phyloP scores from a whole-genome alignment of 1,284 basidiomycete genomes.

The Cutaneotrichosporon arboriforme region DNA sequence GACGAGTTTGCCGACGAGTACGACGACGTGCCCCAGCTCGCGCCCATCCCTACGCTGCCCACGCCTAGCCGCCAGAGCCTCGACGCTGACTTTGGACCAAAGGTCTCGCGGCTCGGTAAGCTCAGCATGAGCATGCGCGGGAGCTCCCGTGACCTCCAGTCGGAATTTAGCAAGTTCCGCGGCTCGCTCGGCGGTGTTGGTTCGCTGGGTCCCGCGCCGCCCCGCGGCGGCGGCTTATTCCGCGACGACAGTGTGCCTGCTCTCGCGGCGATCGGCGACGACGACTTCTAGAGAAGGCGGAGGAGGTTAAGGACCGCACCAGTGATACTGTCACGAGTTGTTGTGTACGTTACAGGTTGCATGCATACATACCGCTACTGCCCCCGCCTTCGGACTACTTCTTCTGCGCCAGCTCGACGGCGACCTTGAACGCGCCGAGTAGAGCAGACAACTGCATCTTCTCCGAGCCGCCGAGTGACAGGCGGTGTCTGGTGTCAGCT shows the following conservation, averaged over 20 bases:
- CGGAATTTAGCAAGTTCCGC: conserved; percentile 12
- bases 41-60: background rate
- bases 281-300: conserved; percentile 10
- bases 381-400: background rate
- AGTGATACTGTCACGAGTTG: background rate
- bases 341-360: conserved; percentile 12
- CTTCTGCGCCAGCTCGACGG: conserved; percentile 61
- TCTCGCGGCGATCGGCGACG: conserved; percentile 10
- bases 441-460: conserved; percentile 91
- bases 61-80: background rate
- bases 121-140: conserved; percentile 6
- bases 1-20: background rate
- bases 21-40: background rate
- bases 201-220: conserved; percentile 6
- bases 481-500: conserved; percentile 62
- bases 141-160: conserved; percentile 9
- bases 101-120: conserved; percentile 1
- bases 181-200: conserved; percentile 4
- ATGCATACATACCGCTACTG: conserved; percentile 42
- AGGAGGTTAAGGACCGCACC: conserved; percentile 7
- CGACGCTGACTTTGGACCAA: conserved; percentile 15
- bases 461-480: conserved; percentile 88
- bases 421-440: conserved; percentile 87
- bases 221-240: conserved; percentile 5
- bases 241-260: conserved; percentile 10